Evolutionary conservation across 2,329 filamentous ascomycete species (phyloP), one percentile per base, ranked within the genome.

Genomic region (Colletotrichum higginsianum): DNA sequence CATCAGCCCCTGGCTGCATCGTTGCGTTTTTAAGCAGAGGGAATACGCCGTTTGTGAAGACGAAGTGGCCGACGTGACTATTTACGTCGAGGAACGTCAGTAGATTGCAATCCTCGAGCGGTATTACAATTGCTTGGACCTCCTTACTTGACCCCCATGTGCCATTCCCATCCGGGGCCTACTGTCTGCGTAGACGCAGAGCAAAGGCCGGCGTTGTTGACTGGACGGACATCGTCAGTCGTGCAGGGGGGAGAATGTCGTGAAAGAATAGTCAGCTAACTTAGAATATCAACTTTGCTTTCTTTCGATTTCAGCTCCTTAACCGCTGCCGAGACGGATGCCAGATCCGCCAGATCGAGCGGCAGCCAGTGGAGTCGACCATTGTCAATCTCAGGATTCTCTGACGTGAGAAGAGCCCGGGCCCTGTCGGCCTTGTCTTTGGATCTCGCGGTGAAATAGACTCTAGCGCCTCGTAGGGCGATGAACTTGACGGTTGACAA

Each of bases 21-120:
- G 75, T 63, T 3, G 78, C 75, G 5, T 72, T 67, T 12, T 77
- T 75, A 7, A 80, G 73, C 8, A 78, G 72, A 0, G 79, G 77
- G 1, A 81, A 64, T 0, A 79, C 21, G 40, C 74, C 64, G n/a
- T 78, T 77, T 8, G 74, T 76, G 38, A 79, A 66, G 3, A 77
- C 57, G 60, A 78, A 79, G 49, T 75, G 77, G 1, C 78, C 78
- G 13, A 79, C 57, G 53, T 78, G 73, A 49, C 78, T 79, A 40
- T 13, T 9, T 0, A 35, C 8, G 6, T 18, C 2, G 16, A 18
- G 11, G 18, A 11, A 40, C 46, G 61, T 76, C 8, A 74, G 66
- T 49, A 26, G 2, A 15, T 52, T 15, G 1, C 15, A 23, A 15
- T 3, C 35, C 30, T 15, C 18, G 8, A 26, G 26, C 8, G 8